Evolutionary conservation across 768 basidiomycete genomes (phyloP).

Genomic region (Xerocomellus dryophilus): DNA sequence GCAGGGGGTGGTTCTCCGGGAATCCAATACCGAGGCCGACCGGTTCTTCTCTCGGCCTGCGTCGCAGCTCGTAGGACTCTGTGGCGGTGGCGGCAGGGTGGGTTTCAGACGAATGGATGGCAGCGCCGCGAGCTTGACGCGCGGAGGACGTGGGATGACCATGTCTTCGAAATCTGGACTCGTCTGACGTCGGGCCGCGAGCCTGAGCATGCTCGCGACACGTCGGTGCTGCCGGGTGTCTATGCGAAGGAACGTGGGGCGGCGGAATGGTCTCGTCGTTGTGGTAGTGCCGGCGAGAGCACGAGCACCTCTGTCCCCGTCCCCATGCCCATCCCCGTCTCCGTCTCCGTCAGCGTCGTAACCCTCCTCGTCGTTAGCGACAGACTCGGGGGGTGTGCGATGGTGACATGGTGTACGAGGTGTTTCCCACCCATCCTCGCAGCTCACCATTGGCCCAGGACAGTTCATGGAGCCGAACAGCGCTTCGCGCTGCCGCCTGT

Average conservation of each 20-base stretch:
- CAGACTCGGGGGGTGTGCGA: not conserved
- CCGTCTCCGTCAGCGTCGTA: slow-evolving; percentile 26
- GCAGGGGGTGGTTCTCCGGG: slow-evolving; percentile 23
- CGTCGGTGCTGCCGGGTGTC: slow-evolving; percentile 27
- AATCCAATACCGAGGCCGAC: slow-evolving; percentile 29
- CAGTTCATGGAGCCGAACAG: too few species aligned
- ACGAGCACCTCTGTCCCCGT: not conserved
- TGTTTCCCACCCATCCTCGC: too few species aligned
- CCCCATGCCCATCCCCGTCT: not conserved
- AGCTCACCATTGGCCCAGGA: too few species aligned
- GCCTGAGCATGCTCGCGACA: slow-evolving; percentile 27
- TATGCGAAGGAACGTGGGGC: slow-evolving; percentile 20
- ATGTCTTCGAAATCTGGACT: not conserved
- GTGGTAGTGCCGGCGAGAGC: not conserved
- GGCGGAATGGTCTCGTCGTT: not conserved
- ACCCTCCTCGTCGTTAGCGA: slow-evolving; percentile 19
- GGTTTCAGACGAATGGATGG: not conserved
- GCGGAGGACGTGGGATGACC: not conserved
- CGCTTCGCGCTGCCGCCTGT: too few species aligned
- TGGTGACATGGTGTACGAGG: too few species aligned
- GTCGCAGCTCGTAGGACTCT: slow-evolving; percentile 18
- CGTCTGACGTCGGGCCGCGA: slow-evolving; percentile 11
- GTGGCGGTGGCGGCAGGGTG: too few species aligned
- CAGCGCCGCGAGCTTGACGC: not conserved
- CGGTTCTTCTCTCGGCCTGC: slow-evolving; percentile 6